Evolutionary conservation across 2,329 filamentous ascomycete species (phyloP), one percentile per base, ranked within the genome.

Genomic region (Nannizziopsis barbatae): DNA sequence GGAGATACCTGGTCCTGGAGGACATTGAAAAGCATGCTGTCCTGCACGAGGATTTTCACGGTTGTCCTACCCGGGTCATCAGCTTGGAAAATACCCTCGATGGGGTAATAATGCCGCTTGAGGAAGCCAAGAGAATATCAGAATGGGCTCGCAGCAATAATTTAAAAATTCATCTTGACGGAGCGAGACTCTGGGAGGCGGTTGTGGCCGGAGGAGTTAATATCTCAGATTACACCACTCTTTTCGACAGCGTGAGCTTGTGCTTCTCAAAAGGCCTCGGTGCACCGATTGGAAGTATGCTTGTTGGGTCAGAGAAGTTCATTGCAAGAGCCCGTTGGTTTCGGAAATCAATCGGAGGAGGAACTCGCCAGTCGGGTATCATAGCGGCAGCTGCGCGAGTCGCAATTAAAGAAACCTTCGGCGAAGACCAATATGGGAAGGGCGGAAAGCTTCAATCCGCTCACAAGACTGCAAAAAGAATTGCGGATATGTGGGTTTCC

Each of bases 181-280:
- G 86, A 11, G 86, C 86, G 2, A 72, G 86, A 9, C 67, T 93
- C 11, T 93, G 86, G 85, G 84, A 93, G 61, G 86, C 84, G 10
- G 83, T 84, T 0, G 82, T 76, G 2, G 76, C 84, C 0, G 83
- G 80, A 0, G 81, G 81, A 0, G 83, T 80, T 0, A 75, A 73
- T 3, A 65, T 92, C 30, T 67, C 75, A 2, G 83, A 86, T 0
- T 88, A 77, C 61, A 79, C 79, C 54, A 72, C 70, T 5, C 71
- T 79, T 49, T 84, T 88, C 58, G 84, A 93, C 60, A 86, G 79
- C 45, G 71, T 90, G 10, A 85, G 76, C 55, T 68, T 92, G 18
- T 90, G 85, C 61, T 87, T 93, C 59, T 84, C 80, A 40, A 93
- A 93, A 62, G 86, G 85, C 0, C 74, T 93, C 0, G 86, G 86